Conservation (phyloP, 805 yeast genomes). For the Huiozyma naganishii region DNA sequence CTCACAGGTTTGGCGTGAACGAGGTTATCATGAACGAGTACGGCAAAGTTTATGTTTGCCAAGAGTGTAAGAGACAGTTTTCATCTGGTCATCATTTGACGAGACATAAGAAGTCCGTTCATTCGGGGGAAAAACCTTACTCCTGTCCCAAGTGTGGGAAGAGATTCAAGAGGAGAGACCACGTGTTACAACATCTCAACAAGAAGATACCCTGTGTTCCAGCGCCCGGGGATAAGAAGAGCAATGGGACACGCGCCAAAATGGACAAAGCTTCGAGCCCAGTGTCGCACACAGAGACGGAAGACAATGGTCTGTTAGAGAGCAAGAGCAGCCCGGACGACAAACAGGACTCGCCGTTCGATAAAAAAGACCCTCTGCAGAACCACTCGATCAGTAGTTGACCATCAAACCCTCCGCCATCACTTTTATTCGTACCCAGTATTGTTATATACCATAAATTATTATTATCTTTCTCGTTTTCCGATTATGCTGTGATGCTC, state of each 20-base stretch:
- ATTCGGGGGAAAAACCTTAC: slow-evolving; percentile 30
- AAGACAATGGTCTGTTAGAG: neutral
- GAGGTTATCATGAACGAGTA: slow-evolving; percentile 26
- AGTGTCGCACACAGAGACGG: neutral
- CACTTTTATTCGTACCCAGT: too few relatives aligned
- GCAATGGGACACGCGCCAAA: neutral
- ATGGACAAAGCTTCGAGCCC: too few relatives aligned
- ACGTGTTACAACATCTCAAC: slow-evolving; percentile 29
- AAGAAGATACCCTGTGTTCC: slow-evolving; percentile 28
- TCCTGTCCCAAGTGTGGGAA: slow-evolving; percentile 31
- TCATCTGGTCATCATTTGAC: slow-evolving; percentile 31
- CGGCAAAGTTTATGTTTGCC: slow-evolving; percentile 28
- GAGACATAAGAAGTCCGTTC: slow-evolving; percentile 30
- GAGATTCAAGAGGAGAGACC: slow-evolving; percentile 29
- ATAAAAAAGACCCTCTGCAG: neutral
- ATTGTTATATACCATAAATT: too few relatives aligned
- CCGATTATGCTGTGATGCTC: too few relatives aligned
- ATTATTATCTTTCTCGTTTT: too few relatives aligned
- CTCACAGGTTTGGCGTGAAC: slow-evolving; percentile 21
- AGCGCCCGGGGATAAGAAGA: neutral
- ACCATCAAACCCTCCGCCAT: too few relatives aligned
- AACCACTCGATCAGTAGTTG: too few relatives aligned
- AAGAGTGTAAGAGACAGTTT: slow-evolving; percentile 28
- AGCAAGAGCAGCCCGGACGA: neutral
- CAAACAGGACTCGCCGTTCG: neutral